Percentiles rank a stretch among this genome's conserved stretches.
These are phyloP conservation scores for Emericellopsis terricola DNA, from an alignment of 495 filamentous ascomycete species.

Conservation along the genomic window DNA sequence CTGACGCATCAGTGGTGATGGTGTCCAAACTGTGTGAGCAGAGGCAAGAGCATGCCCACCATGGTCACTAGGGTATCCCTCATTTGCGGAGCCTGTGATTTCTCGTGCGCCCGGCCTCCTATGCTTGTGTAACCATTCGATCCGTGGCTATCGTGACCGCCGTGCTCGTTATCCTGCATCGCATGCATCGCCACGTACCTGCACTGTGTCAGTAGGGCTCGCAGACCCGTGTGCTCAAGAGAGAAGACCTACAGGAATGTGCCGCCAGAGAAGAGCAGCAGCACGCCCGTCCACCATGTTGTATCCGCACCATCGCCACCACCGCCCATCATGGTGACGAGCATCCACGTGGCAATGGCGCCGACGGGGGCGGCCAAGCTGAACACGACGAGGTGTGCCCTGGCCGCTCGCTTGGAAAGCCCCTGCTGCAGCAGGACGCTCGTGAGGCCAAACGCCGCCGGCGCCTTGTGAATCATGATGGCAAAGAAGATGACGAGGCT, in stretches of 20 bases:
- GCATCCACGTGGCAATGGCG: slow-evolving; percentile 63
- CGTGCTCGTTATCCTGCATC: slow-evolving; percentile 56
- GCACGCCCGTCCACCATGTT: slow-evolving; percentile 80
- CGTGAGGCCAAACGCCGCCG: slow-evolving; percentile 87
- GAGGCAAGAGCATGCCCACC: slow-evolving; percentile 74
- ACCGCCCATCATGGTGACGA: slow-evolving; percentile 54
- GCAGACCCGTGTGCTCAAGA: neutral
- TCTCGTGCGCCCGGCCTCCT: slow-evolving; percentile 23
- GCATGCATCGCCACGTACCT: slow-evolving; percentile 98
- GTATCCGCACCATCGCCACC: slow-evolving; percentile 21
- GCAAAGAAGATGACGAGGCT: slow-evolving; percentile 84
- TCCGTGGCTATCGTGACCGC: slow-evolving; percentile 26
- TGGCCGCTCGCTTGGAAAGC: slow-evolving; percentile 64
- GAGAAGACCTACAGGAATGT: slow-evolving; percentile 68
- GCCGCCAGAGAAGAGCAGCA: slow-evolving; percentile 81
- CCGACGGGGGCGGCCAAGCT: slow-evolving; percentile 80
- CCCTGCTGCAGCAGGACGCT: slow-evolving; percentile 79
- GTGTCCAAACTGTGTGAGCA: slow-evolving; percentile 81
- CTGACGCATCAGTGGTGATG: no score
- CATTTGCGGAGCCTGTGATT: slow-evolving; percentile 33
- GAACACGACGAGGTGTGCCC: slow-evolving; percentile 77
- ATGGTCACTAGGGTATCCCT: slow-evolving; percentile 58
- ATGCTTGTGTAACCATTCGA: slow-evolving; percentile 54
- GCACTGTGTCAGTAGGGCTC: slow-evolving; percentile 7
- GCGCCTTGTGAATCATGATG: slow-evolving; percentile 94